Evolutionary conservation across 176 grass and related monocot species (phyloP), one percentile per base, ranked within the genome.

Genomic region (Musa schizocarpa): DNA sequence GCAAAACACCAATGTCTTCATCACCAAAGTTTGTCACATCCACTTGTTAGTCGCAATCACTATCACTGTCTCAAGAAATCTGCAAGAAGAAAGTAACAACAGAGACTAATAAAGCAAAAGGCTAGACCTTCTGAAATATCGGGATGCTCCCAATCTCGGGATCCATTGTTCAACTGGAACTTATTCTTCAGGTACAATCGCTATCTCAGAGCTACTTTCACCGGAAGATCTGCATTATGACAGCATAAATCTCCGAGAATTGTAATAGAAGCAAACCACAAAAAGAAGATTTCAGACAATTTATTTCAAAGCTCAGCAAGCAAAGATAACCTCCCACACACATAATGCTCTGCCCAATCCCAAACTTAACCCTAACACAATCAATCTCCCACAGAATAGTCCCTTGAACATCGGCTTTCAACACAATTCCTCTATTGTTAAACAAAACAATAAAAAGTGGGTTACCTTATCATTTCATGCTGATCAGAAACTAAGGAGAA

Each of bases 151-250:
- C 91, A 19, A 81, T 84, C 76, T 88, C 88, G 63, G 85, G 88
- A 91, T 96, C 88, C 92, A 96, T 96, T 78, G 59, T 58, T 77
- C 57, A 86, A 27, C 58, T 20, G 64, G 27, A 58, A 77, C 54
- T 71, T 59, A 70, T 66, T 74, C 81, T 63, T 22, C 13, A 65
- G 17, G 54, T 12, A 13, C 50, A 77, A 57, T 49, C 54, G 14
- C 16, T 13, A 65, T 29, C 57, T 16, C 59, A 1, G 74, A 13
- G 17, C 19, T 27, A 56, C 62, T 56, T 25, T 67, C 74, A 72
- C 19, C 14, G 26, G 49, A 29, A 23, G 58, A 68, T 81, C 17
- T 57, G 24, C 52, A 69, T 49, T 29, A 69, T 27, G 26, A 17
- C 13, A 52, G 26, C 1, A 43, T 43, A 4, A 43, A 63, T 9